These are phyloP conservation scores for Physcomitrellopsis africana DNA, from an alignment of 225 moss, liverwort and hornwort genomes.

Conservation along the genomic window DNA sequence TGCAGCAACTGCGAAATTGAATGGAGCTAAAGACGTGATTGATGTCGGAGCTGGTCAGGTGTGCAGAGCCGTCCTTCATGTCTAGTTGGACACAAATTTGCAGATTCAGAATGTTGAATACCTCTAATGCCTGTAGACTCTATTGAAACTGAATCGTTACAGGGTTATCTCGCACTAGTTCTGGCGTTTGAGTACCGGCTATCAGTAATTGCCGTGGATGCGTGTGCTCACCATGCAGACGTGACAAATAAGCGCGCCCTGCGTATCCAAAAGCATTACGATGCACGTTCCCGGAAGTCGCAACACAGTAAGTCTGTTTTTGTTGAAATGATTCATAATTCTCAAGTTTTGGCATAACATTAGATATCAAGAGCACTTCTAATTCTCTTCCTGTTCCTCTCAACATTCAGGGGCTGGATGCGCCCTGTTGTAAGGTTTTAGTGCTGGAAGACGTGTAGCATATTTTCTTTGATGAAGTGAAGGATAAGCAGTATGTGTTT, in stretches of 20 bases:
- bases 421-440: no score
- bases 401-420: background rate
- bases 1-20: slow-evolving; percentile 44
- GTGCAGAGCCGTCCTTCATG: background rate
- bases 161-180: slow-evolving; percentile 70
- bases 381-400: background rate
- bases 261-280: slow-evolving; percentile 64
- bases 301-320: slow-evolving; percentile 43
- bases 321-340: slow-evolving; percentile 4
- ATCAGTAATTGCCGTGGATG: slow-evolving; percentile 61
- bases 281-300: slow-evolving; percentile 45
- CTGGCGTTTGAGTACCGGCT: slow-evolving; percentile 63
- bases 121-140: slow-evolving; percentile 6
- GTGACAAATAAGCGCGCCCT: slow-evolving; percentile 67
- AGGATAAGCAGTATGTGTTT: slow-evolving; percentile 4
- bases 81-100: slow-evolving; percentile 1
- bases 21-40: slow-evolving; percentile 49
- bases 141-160: slow-evolving; percentile 7
- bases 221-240: slow-evolving; percentile 64
- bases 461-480: slow-evolving; percentile 5
- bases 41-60: slow-evolving; percentile 78
- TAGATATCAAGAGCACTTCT: background rate
- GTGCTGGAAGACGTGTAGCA: background rate
- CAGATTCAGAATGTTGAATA: slow-evolving; percentile 3
- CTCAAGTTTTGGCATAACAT: background rate